A percentile compares a stretch with the other conserved stretches of the same genome.
phyloP scores from a whole-genome alignment of 169 alveolate species.

The Eimeria acervulina region DNA sequence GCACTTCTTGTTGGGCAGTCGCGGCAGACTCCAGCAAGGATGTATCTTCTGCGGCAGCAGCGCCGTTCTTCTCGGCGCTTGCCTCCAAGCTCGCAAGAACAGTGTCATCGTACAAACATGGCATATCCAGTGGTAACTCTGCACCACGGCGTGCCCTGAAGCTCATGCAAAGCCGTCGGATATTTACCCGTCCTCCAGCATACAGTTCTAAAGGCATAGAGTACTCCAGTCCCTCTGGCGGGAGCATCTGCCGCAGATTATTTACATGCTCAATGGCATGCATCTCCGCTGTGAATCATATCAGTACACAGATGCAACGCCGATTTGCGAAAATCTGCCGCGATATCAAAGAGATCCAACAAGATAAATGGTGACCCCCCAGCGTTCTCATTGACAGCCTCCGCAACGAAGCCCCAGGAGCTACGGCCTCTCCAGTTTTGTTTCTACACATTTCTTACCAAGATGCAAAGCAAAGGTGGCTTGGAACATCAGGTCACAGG shows the following conservation, averaged over 20 bases:
- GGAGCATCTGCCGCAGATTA: slow-evolving; percentile 21
- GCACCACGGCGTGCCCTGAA: neutral
- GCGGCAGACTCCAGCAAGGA: slow-evolving; percentile 33
- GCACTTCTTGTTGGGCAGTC: neutral
- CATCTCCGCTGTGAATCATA: slow-evolving; percentile 55
- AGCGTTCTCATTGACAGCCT: neutral
- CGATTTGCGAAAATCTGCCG: neutral
- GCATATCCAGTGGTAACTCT: neutral
- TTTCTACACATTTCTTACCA: neutral
- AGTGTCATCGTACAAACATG: slow-evolving; percentile 49
- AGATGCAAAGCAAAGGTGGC: slow-evolving; percentile 47
- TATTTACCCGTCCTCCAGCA: slow-evolving; percentile 54
- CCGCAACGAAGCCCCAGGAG: neutral
- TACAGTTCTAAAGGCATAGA: slow-evolving; percentile 40
- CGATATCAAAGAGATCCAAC: neutral
- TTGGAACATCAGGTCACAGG: slow-evolving; percentile 71
- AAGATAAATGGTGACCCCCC: neutral
- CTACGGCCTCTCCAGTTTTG: neutral
- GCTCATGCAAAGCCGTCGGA: slow-evolving; percentile 48
- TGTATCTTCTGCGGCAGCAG: neutral
- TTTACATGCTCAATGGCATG: slow-evolving; percentile 53
- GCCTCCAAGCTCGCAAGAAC: slow-evolving; percentile 58
- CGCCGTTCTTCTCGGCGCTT: neutral
- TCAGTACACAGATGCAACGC: neutral
- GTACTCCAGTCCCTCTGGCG: slow-evolving; percentile 36